phyloP scores from a whole-genome alignment of 768 basidiomycete genomes.

The Suillus hirtellus region DNA sequence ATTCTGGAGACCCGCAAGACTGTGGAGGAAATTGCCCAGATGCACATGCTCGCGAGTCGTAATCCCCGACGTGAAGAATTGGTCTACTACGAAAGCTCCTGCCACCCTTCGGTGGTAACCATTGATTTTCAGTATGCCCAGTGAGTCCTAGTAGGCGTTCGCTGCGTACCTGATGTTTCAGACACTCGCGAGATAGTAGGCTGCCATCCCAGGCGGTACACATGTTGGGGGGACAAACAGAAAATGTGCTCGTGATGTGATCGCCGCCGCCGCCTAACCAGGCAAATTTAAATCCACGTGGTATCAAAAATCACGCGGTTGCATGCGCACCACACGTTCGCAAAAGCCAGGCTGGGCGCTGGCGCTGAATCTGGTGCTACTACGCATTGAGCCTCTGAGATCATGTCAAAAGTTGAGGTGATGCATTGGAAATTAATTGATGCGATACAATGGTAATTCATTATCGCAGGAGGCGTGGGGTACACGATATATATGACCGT shows the following conservation, averaged over 20 bases:
- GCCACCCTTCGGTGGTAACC: conserved; percentile 2
- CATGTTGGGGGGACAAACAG: background rate
- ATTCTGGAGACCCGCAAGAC: conserved; percentile 67
- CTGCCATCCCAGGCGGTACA: conserved; percentile 21
- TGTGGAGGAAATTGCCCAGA: conserved; percentile 62
- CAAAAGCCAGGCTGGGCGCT: background rate
- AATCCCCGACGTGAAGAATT: conserved; percentile 72
- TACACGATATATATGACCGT: conserved; percentile 56
- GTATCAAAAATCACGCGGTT: background rate
- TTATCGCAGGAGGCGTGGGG: conserved; percentile 59
- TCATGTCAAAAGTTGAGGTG: background rate
- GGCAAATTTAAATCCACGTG: background rate
- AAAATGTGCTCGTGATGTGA: background rate
- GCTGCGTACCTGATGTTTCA: background rate
- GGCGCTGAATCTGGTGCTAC: conserved; percentile 32
- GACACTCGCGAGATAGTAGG: conserved; percentile 13
- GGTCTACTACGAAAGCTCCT: conserved; percentile 59
- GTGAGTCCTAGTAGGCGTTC: conserved; percentile 40
- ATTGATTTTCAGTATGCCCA: conserved; percentile 19
- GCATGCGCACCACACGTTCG: background rate
- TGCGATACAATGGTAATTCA: conserved; percentile 51
- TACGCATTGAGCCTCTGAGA: background rate
- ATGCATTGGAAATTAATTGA: conserved; percentile 44
- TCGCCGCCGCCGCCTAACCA: background rate
- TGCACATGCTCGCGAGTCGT: conserved; percentile 53